These are phyloP conservation scores for Metschnikowia corniflorae DNA, from an alignment of 805 yeast genomes.

Conservation along the genomic window DNA sequence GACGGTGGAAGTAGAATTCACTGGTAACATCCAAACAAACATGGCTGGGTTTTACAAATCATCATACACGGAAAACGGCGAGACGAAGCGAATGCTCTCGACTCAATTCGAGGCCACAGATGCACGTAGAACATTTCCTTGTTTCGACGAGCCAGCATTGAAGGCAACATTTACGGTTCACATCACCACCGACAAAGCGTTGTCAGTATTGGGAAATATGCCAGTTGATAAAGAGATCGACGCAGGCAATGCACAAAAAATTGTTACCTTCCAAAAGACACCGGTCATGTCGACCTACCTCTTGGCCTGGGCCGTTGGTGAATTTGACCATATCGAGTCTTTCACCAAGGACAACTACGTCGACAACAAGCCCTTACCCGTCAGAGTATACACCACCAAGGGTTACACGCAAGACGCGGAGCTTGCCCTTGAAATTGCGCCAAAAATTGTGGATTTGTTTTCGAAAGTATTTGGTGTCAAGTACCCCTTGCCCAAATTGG, in stretches of 20 bases:
- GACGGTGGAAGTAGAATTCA: slow-evolving; percentile 31
- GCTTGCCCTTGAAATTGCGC: slow-evolving; percentile 47
- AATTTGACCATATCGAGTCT: slow-evolving; percentile 51
- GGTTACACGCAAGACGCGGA: slow-evolving; percentile 47
- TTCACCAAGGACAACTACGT: slow-evolving; percentile 36
- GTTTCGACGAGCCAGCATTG: slow-evolving; percentile 53
- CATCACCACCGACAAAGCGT: slow-evolving; percentile 27
- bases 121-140: slow-evolving; percentile 57
- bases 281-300: slow-evolving; percentile 56
- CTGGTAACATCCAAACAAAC: slow-evolving; percentile 47
- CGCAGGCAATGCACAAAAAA: slow-evolving; percentile 14
- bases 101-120: slow-evolving; percentile 61
- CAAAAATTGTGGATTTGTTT: slow-evolving; percentile 49
- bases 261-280: slow-evolving; percentile 41
- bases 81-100: slow-evolving; percentile 38
- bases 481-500: slow-evolving; percentile 80
- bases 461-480: slow-evolving; percentile 45
- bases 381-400: slow-evolving; percentile 50
- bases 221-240: slow-evolving; percentile 27
- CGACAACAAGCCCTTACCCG: slow-evolving; percentile 41
- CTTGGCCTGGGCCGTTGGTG: slow-evolving; percentile 58
- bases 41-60: slow-evolving; percentile 58
- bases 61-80: slow-evolving; percentile 38
- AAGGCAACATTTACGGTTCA: slow-evolving; percentile 55
- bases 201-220: slow-evolving; percentile 47